Percentiles rank a stretch among this genome's conserved stretches.
Evolutionary conservation across 2,329 filamentous ascomycete genomes (phyloP).

Genomic region (Cladophialophora yegresii): DNA sequence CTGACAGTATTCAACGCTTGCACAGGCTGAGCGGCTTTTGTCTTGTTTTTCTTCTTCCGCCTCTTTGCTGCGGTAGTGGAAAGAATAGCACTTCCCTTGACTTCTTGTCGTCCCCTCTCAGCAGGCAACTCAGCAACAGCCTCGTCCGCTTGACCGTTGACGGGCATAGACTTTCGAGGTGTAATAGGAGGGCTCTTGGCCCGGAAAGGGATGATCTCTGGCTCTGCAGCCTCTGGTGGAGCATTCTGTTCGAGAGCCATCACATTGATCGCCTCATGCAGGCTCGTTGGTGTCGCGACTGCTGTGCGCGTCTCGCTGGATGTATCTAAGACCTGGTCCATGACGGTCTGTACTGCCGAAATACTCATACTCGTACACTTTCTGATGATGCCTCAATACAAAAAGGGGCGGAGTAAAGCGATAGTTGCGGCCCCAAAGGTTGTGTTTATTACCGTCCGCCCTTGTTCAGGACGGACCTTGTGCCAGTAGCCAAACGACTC

Average conservation of each 20-base stretch:
- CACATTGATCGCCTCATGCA: conserved; percentile 24
- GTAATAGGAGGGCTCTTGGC: conserved; percentile 31
- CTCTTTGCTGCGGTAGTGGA: conserved; percentile 40
- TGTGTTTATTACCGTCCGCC: conserved; percentile 53
- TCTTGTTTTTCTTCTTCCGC: conserved; percentile 48
- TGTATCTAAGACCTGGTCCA: conserved; percentile 21
- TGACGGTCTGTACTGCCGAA: conserved; percentile 25
- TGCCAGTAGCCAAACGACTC: conserved; percentile 51
- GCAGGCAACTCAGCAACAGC: conserved; percentile 7
- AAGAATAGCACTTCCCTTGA: conserved; percentile 39
- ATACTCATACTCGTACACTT: conserved; percentile 26
- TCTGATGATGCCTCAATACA: conserved; percentile 4
- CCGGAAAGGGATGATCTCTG: conserved; percentile 35
- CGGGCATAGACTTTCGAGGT: conserved; percentile 22
- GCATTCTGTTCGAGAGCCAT: conserved; percentile 22
- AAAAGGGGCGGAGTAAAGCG: not conserved
- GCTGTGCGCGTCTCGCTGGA: conserved; percentile 1
- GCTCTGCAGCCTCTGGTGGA: conserved; percentile 26
- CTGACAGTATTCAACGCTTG: conserved; percentile 45
- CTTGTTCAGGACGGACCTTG: conserved; percentile 54
- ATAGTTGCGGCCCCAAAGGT: conserved; percentile 8
- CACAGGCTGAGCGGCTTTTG: conserved; percentile 36
- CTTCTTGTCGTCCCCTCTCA: conserved; percentile 33
- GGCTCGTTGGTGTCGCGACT: conserved; percentile 11
- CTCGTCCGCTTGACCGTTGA: conserved; percentile 7